phyloP scores from a whole-genome alignment of 2,329 filamentous ascomycete species.

The Hypoxylon sp. region DNA sequence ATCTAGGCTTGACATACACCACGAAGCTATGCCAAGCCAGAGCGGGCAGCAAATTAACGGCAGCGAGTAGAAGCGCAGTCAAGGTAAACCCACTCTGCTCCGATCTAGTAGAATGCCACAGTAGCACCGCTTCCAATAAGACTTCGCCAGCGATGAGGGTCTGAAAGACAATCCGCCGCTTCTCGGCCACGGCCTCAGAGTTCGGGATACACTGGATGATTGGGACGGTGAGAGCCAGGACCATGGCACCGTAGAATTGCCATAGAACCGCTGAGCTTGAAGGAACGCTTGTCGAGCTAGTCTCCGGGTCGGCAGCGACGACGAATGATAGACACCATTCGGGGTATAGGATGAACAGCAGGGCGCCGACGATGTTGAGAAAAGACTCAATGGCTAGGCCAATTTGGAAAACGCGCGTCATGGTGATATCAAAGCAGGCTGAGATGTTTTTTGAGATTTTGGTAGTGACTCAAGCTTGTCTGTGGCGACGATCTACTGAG shows the following conservation, averaged over 20 bases:
- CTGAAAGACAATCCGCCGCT: slow-evolving; percentile 38
- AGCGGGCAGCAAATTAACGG: slow-evolving; percentile 29
- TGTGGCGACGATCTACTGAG: neutral
- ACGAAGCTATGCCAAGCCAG: slow-evolving; percentile 38
- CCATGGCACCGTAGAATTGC: slow-evolving; percentile 42
- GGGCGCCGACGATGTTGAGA: slow-evolving; percentile 39
- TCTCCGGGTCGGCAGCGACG: slow-evolving; percentile 14
- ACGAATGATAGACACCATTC: slow-evolving; percentile 40
- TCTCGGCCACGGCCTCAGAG: slow-evolving; percentile 31
- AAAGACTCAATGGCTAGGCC: slow-evolving; percentile 38
- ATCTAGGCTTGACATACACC: slow-evolving; percentile 30
- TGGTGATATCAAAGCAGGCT: slow-evolving; percentile 6
- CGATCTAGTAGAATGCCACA: slow-evolving; percentile 24
- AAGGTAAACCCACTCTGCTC: slow-evolving; percentile 32
- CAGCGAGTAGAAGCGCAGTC: slow-evolving; percentile 25
- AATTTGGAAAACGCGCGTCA: slow-evolving; percentile 38
- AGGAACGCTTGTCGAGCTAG: slow-evolving; percentile 19
- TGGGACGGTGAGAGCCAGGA: slow-evolving; percentile 40
- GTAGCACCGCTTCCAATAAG: slow-evolving; percentile 31
- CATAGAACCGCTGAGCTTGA: slow-evolving; percentile 37
- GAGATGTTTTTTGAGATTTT: neutral
- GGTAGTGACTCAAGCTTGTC: neutral
- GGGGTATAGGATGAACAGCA: slow-evolving; percentile 37
- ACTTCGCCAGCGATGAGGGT: slow-evolving; percentile 42
- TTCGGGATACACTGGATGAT: slow-evolving; percentile 36